Base-by-base conservation (phyloP, 2,329 filamentous ascomycete species). In the Zopfia rhizophila region DNA sequence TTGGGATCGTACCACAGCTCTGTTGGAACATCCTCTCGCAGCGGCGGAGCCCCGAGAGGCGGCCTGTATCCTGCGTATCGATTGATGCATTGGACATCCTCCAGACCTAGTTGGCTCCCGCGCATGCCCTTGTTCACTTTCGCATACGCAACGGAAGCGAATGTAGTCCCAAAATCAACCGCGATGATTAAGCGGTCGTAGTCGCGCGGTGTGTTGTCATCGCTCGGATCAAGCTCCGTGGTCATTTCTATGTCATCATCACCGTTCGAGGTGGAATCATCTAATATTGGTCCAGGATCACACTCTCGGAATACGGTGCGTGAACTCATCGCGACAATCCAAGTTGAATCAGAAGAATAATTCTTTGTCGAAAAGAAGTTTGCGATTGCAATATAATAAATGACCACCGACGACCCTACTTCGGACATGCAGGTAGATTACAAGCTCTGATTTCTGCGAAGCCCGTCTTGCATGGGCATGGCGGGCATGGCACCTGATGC, bases 101-200 rank as follows among this genome's bases (percentile, higher is more conserved):
- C 12, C 7, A 50, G 8, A 12, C 22, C 42, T 0, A 48, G 18
- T 7, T 19, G n/a, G n/a, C 37, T 44, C 5, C 53, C 22, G 14
- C 5, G 11, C 10, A 31, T 24, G 5, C 39, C 53, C 28, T 30
- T 48, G n/a, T 11, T 22, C 13, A 58, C 11, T 4, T 22, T 12
- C 12, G 38, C 30, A 27, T 54, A 58, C 5, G 55, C 50, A 22
- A 58, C 50, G 4, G 40, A 51, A n/a, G 53, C 54, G 22, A 54
- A 58, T 7, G 55, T 58, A 7, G 55, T 58, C 7, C 55, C 55
- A 19, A 54, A 54, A 29, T 58, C 55, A 16, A 58, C 41, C 4
- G 55, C 44, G 16, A 56, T 51, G 11, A 53, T 28, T 3, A 53
- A 27, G 36, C 46, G 33, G 13, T 44, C 48, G 12, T n/a, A n/a